phyloP scores from a whole-genome alignment of 371 early-diverging fungal species.

The Circinella minor region DNA sequence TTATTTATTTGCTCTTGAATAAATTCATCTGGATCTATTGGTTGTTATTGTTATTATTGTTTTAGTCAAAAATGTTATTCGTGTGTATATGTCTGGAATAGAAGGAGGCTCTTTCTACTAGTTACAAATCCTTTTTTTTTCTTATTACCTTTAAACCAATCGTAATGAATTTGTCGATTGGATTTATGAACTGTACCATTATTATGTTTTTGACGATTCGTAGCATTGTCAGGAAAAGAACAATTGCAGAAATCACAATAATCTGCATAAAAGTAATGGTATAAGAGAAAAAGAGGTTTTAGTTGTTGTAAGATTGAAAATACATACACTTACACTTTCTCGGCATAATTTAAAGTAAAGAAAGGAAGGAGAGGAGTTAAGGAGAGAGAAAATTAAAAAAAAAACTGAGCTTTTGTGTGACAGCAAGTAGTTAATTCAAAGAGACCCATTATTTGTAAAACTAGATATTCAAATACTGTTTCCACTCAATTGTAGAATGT shows the following conservation, averaged over 20 bases:
- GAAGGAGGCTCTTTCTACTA: too few relatives aligned
- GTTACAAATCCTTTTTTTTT: background rate
- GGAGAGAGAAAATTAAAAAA: background rate
- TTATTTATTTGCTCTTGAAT: slow-evolving; percentile 41
- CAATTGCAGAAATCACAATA: slow-evolving; percentile 55
- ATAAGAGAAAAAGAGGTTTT: background rate
- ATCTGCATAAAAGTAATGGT: slow-evolving; percentile 20
- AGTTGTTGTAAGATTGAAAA: too few relatives aligned
- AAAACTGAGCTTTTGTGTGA: background rate
- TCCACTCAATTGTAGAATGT: too few relatives aligned
- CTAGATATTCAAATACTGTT: too few relatives aligned
- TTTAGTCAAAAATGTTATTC: background rate
- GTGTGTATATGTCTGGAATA: background rate
- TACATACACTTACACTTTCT: background rate
- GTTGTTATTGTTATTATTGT: too few relatives aligned
- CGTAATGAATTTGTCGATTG: slow-evolving; percentile 45
- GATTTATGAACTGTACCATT: slow-evolving; percentile 39
- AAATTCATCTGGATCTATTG: slow-evolving; percentile 34
- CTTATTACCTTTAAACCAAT: slow-evolving; percentile 46
- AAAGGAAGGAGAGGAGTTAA: background rate
- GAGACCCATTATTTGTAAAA: too few relatives aligned
- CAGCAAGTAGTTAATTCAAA: background rate
- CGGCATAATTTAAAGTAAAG: background rate
- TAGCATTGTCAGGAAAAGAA: slow-evolving; percentile 50
- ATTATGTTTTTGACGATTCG: slow-evolving; percentile 47